Evolutionary conservation across 192 early-diverging fungal genomes (phyloP), one percentile per base, ranked within the genome.

Genomic region (Mortierella claussenii): DNA sequence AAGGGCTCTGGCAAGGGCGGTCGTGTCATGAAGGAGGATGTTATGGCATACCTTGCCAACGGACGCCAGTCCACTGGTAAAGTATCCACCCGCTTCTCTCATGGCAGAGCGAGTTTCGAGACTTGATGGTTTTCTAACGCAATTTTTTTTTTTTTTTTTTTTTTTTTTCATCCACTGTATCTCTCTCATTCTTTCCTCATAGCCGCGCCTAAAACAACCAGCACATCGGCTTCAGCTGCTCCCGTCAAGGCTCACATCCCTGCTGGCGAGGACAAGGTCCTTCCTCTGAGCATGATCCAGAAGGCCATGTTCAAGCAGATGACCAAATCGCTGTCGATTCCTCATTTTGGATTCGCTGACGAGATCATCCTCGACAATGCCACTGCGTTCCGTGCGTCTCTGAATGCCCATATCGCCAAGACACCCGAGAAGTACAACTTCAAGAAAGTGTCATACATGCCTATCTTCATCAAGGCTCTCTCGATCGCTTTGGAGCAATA

Each of bases 301-400:
- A 95, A 95, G 62, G 93, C 93, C 69, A 99, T 99, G 97, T 99
- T 95, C 88, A 93, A 93, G 67, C 82, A 82, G 31, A 99, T 99
- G 96, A 95, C 97, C 9, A 88, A 89, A 37, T 96, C 97, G 3
- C 88, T 97, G 4, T 43, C 83, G 2, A 97, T 99, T 47, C 97
- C 97, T 1, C 96, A 99, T 80, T 95, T 99, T 83, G 90, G 95
- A 17, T 99, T 89, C 87, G 89, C 91, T 33, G 97, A 99, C 59
- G 94, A 96, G 65, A 91, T 98, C 60, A 79, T 87, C 40, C 69
- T 98, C 23, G 89, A 97, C 68, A 81, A 87, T 11, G 80, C 87
- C 10, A 83, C 89, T 47, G 79, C 69, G 11, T 88, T 89, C 32
- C 89, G 96, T 1, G 56, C 67, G 23, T 62, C 78, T 30, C 80